These are phyloP conservation scores for Diaporthe vaccinii DNA, from an alignment of 2,329 filamentous ascomycete genomes.

Conservation along the genomic window DNA sequence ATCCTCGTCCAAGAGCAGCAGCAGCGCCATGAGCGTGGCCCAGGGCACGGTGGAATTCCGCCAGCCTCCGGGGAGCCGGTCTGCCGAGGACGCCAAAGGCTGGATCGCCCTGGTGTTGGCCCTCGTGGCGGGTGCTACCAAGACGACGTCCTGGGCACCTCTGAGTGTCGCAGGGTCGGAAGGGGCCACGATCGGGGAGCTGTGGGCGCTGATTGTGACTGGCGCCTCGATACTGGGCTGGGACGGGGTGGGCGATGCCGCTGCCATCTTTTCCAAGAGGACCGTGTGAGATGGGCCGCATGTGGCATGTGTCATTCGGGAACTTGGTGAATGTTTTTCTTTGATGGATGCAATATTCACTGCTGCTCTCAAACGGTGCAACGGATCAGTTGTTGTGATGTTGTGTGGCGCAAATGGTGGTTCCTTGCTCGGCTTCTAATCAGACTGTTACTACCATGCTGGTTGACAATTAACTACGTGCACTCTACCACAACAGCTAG, in stretches of 20 bases:
- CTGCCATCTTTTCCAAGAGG: conserved; percentile 43
- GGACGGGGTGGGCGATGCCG: conserved; percentile 47
- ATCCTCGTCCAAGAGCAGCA: conserved; percentile 1
- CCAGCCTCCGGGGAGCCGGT: conserved; percentile 51
- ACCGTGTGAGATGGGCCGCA: neutral
- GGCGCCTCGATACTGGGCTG: conserved; percentile 47
- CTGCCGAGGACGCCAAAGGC: conserved; percentile 48
- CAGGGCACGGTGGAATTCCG: conserved; percentile 55
- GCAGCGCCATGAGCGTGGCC: neutral
- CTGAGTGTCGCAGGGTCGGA: conserved; percentile 30
- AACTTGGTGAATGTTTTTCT: no score
- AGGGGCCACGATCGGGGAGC: conserved; percentile 44
- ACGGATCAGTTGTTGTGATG: neutral
- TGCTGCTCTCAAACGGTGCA: no score
- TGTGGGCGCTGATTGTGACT: conserved; percentile 46
- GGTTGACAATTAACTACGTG: no score
- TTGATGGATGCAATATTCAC: neutral
- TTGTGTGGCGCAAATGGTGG: neutral
- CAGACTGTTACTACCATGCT: neutral
- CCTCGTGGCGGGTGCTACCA: conserved; percentile 51
- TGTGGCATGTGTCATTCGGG: no score
- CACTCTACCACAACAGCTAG: no score
- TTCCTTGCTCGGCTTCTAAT: neutral
- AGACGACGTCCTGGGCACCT: conserved; percentile 33
- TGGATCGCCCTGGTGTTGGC: conserved; percentile 52